Evolutionary conservation across 192 early-diverging fungal species (phyloP).

Genomic region (Chytriomyces confervae): DNA sequence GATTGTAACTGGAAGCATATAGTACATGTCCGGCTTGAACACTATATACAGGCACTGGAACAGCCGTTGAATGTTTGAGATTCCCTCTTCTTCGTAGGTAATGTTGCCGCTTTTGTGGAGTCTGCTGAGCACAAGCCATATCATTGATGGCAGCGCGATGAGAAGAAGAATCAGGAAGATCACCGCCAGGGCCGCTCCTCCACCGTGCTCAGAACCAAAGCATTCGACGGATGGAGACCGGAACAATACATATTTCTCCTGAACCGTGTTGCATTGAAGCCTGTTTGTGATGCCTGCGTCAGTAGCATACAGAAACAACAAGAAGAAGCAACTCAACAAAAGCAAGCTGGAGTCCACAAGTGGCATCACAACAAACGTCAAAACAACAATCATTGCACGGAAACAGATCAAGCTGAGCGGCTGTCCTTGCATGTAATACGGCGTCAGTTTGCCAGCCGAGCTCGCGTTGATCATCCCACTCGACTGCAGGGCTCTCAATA

Average conservation of each 20-base stretch:
- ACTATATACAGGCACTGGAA: slow-evolving; percentile 21
- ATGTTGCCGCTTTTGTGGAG: background rate
- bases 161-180: slow-evolving; percentile 21
- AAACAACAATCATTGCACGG: background rate
- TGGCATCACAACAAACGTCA: slow-evolving; percentile 31
- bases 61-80: background rate
- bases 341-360: slow-evolving; percentile 16
- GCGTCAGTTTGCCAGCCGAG: background rate
- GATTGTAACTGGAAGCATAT: slow-evolving; percentile 5
- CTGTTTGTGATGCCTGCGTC: background rate
- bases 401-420: slow-evolving; percentile 23
- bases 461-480: background rate
- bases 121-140: background rate
- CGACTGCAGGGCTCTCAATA: background rate
- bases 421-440: slow-evolving; percentile 20
- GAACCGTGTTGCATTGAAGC: slow-evolving; percentile 14
- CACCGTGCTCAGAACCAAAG: background rate
- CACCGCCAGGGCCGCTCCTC: slow-evolving; percentile 14
- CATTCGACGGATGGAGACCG: slow-evolving; percentile 9
- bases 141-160: background rate
- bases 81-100: slow-evolving; percentile 7
- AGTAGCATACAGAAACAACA: background rate
- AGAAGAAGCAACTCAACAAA: background rate
- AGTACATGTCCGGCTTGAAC: slow-evolving; percentile 29
- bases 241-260: background rate